phyloP scores from a whole-genome alignment of 164 flowering plant species.

The grape (Vitis vinifera) region ASM3070453v1 NC_081818.1:2968001-2968500 shows the following conservation, averaged over 20 bases:
- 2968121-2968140: conserved; percentile 76
- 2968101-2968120: conserved; percentile 58
- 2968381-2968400: conserved; percentile 55
- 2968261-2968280: conserved; percentile 31
- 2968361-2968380: conserved; percentile 29
- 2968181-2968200: conserved; percentile 58
- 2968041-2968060: conserved; percentile 84
- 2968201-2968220: conserved; percentile 29
- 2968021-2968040: conserved; percentile 57
- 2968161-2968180: conserved; percentile 65
- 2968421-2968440: conserved; percentile 75
- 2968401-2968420: conserved; percentile 94
- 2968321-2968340: conserved; percentile 48
- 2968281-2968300: conserved; percentile 7
- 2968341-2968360: conserved; percentile 32
- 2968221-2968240: conserved; percentile 32
- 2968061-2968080: conserved; percentile 85
- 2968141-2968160: conserved; percentile 53
- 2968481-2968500: conserved; percentile 95
- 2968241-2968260: conserved; percentile 11
- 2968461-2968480: conserved; percentile 90
- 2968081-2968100: conserved; percentile 87
- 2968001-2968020: conserved; percentile 92
- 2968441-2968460: conserved; percentile 45
- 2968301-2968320: conserved; percentile 17